Evolutionary conservation across 1,284 basidiomycete genomes (phyloP).

Genomic region (Baeospora myosura): DNA sequence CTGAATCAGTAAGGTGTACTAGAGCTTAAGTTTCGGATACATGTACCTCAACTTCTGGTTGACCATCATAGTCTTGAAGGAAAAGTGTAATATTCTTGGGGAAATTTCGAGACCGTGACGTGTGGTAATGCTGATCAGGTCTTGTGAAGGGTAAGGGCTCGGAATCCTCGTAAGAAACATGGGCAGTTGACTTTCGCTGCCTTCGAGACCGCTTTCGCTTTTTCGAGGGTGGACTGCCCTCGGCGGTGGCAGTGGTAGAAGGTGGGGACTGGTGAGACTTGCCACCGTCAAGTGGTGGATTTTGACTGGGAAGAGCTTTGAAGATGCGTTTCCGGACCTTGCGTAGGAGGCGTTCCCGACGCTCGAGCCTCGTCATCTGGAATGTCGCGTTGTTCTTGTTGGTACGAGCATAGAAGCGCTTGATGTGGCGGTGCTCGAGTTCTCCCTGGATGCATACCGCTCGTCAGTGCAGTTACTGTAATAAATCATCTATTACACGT

Average conservation of each 20-base stretch:
- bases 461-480: background rate
- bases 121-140: constrained; percentile 14
- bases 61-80: too few species aligned
- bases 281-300: too few species aligned
- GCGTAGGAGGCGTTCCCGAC: too few species aligned
- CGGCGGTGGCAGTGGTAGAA: too few species aligned
- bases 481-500: constrained; percentile 11
- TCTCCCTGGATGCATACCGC: constrained; percentile 21
- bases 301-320: too few species aligned
- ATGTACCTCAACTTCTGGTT: constrained; percentile 17
- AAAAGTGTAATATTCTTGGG: background rate
- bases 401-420: constrained; percentile 22
- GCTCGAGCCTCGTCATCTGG: background rate
- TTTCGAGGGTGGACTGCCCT: too few species aligned
- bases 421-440: constrained; percentile 24
- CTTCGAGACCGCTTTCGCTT: too few species aligned
- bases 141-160: constrained; percentile 12
- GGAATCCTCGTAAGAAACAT: too few species aligned
- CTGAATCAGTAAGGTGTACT: background rate
- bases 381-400: constrained; percentile 19
- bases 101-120: constrained; percentile 9
- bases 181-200: too few species aligned
- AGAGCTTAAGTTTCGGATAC: background rate
- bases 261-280: too few species aligned
- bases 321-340: background rate